Evolutionary conservation across 441 rosid genomes (phyloP).

Genomic region (Pelargonium cotyledonis): DNA sequence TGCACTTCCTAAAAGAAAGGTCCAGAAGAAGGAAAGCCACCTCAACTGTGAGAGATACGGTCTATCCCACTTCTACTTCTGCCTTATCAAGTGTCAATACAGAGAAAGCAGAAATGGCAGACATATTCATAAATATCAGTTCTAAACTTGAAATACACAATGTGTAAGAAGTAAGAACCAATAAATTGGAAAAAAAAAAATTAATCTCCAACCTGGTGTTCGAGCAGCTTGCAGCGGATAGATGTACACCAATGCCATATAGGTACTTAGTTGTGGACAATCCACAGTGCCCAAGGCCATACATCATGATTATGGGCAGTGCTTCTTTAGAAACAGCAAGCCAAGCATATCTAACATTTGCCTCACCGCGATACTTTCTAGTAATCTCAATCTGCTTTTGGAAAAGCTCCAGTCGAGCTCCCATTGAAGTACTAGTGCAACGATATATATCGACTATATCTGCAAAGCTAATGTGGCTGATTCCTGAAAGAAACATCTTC

Average conservation of each 20-base stretch:
- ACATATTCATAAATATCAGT: not conserved
- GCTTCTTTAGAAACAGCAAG: constrained; percentile 60
- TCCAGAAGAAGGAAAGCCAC: too few relatives aligned
- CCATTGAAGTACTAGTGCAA: constrained; percentile 40
- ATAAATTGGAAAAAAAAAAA: constrained; percentile 2
- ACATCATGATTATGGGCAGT: constrained; percentile 33
- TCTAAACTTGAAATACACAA: not conserved
- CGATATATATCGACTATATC: constrained; percentile 37
- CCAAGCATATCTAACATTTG: constrained; percentile 84
- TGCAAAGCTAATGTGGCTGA: constrained; percentile 36
- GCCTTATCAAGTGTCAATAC: too few relatives aligned
- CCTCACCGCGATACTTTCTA: constrained; percentile 58
- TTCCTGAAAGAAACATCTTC: constrained; percentile 48
- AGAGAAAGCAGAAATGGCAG: too few relatives aligned
- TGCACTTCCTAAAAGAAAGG: not conserved
- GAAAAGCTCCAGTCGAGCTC: constrained; percentile 63
- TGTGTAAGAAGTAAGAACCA: not conserved
- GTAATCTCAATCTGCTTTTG: constrained; percentile 70
- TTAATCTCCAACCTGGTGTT: constrained; percentile 46
- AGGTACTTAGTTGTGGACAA: constrained; percentile 40
- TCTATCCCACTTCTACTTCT: too few relatives aligned
- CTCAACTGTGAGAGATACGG: too few relatives aligned
- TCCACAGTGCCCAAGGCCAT: constrained; percentile 70
- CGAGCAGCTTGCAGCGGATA: constrained; percentile 53
- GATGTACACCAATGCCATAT: constrained; percentile 77